Base-by-base conservation (phyloP, 176 grass and related monocot genomes). In the Saccharum spontaneum region DNA sequence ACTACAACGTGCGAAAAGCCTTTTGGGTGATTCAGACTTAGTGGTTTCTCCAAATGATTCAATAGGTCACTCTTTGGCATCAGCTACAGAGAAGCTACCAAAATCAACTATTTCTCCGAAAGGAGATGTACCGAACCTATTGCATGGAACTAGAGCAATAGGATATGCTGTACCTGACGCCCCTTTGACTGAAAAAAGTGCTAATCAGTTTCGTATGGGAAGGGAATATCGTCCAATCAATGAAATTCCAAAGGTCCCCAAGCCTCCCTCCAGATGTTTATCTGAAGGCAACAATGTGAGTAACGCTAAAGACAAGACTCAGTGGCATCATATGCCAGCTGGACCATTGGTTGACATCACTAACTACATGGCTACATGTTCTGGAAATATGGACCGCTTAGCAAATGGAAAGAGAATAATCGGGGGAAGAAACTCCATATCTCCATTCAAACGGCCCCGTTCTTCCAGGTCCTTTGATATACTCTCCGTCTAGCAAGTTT, bases 391-490 rank as follows among this genome's bases (percentile, higher is more conserved):
- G 30, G 85, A 88, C 48, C 48, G 44, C 45, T 59, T 88, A 41
- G 10, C 73, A 36, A 92, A 77, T 82, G 87, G 87, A 74, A 92
- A 94, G 84, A 82, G 78, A 84, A 89, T 82, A 85, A 61, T 88
- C 71, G 76, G 80, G 74, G 94, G 90, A 79, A 90, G 71, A 85
- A 95, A 64, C 86, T 92, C 85, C 77, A 30, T 89, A 84, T 85
- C 96, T 83, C 83, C 86, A 81, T 98, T 95, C 83, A 98, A 95
- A 94, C 87, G 77, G 73, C 96, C 96, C 36, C 93, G 93, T 49
- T 86, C 60, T 74, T 98, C 93, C 77, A 95, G 91, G 96, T 98
- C 78, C 77, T 92, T 88, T 43, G 73, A 89, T 72, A 69, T 82
- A 41, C 36, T 78, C 76, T 79, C 60, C 52, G 81, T 50, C 75